Evolutionary conservation across 1,284 basidiomycete genomes (phyloP), one percentile per base, ranked within the genome.

Genomic region (Xerocomus minutiporus): DNA sequence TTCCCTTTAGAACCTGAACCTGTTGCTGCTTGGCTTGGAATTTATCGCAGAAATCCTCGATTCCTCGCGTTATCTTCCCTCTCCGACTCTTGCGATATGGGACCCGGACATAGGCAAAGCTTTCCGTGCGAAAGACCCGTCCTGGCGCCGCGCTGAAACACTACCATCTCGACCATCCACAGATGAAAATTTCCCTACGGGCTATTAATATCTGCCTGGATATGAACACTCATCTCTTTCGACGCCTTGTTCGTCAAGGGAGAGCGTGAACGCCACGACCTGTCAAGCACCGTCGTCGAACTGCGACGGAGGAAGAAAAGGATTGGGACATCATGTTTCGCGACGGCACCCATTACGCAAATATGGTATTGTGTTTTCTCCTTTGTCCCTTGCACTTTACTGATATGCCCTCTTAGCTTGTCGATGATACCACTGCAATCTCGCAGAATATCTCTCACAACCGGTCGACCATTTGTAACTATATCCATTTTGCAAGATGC

Each of bases 261-360:
- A 20, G 94, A 97, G 69, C 79, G 81, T 59, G 88, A 89, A 58
- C 73, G 93, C 55, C 97, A 94, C 67, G 79, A 83, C 38, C 77
- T 93, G 66, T 89, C 91, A 2, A 80, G 83, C 47, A 72, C 81
- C 8, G 81, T 94, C 1, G 81, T 93, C 1, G 90, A 94, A 63
- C 68, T 94, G 50, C 74, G 88, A 46, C 73, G 88, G 55, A 72
- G 68, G 87, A 90, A 61, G 86, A 91, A 62, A 66, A 58, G 34
- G 77, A 83, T 58, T 91, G 88, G 77, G 73, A 72, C n/a, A 75
- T 73, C 52, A 77, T 96, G 61, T 96, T 97, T 66, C 71, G 78
- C 31, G 74, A 81, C 26, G 90, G 89, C 5, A 91, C 96, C 28
- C 90, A 93, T 70, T 97, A 96, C 67, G 76, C 81, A 12, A 92